Evolutionary conservation across 1,139 yeast species (phyloP).

Genomic region (Hemisphaericaspora xylofermentans): DNA sequence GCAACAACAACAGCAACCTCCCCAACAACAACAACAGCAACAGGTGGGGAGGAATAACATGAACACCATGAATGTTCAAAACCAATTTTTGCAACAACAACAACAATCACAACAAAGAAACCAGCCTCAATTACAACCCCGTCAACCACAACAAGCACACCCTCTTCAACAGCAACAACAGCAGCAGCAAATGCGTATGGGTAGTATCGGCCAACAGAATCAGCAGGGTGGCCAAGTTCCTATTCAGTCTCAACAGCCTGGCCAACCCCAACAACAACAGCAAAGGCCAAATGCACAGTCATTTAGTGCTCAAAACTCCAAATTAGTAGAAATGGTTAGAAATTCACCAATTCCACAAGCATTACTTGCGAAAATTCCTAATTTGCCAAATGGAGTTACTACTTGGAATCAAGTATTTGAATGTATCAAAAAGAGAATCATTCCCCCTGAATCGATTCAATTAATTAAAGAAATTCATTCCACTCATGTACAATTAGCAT

Average conservation of each 20-base stretch:
- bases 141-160: conserved; percentile 33
- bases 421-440: conserved; percentile 56
- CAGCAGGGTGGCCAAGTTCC: conserved; percentile 10
- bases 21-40: conserved; percentile 34
- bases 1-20: conserved; percentile 10
- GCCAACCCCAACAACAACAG: conserved; percentile 11
- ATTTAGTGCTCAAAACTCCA: conserved; percentile 15
- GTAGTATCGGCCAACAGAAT: conserved; percentile 6
- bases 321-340: conserved; percentile 31
- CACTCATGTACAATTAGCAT: conserved; percentile 46
- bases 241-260: conserved; percentile 6
- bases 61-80: conserved; percentile 24
- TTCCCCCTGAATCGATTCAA: conserved; percentile 55
- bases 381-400: conserved; percentile 74
- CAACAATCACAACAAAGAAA: conserved; percentile 47
- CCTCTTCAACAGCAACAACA: conserved; percentile 27
- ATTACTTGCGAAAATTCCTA: conserved; percentile 68
- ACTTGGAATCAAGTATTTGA: conserved; percentile 86
- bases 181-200: conserved; percentile 8
- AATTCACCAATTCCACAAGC: conserved; percentile 76
- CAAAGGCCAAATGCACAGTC: conserved; percentile 7
- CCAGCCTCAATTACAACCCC: conserved; percentile 19
- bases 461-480: conserved; percentile 61
- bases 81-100: conserved; percentile 23
- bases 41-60: neutral